Evolutionary conservation across 2,329 filamentous ascomycete genomes (phyloP).

Genomic region (Aspergillus sp.): DNA sequence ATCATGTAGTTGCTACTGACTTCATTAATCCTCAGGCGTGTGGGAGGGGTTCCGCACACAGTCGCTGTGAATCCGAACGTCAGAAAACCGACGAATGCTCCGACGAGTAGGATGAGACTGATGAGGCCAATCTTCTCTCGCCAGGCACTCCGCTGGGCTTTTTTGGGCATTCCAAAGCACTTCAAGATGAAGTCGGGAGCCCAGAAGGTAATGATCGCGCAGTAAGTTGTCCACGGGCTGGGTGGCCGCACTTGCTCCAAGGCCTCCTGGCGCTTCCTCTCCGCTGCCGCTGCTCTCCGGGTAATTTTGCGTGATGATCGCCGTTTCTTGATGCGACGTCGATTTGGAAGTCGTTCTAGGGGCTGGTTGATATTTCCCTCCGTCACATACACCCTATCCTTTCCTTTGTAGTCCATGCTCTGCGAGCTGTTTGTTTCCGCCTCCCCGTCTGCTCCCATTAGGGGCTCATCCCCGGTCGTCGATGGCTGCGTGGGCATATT

Average conservation of each 20-base stretch:
- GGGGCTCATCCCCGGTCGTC: conserved; percentile 86
- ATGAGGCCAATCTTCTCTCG: conserved; percentile 96
- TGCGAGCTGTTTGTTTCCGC: conserved; percentile 63
- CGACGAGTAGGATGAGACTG: conserved; percentile 87
- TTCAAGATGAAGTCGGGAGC: conserved; percentile 79
- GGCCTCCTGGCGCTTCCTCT: conserved; percentile 60
- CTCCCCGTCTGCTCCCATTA: conserved; percentile 68
- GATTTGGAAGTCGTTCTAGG: conserved; percentile 48
- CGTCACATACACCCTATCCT: conserved; percentile 37
- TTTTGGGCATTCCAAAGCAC: conserved; percentile 82
- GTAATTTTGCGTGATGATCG: conserved; percentile 67
- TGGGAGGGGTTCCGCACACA: conserved; percentile 74
- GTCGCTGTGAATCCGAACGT: conserved; percentile 94
- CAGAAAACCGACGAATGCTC: conserved; percentile 86
- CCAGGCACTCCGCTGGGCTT: conserved; percentile 89
- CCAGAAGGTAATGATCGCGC: conserved; percentile 92
- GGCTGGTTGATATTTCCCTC: conserved; percentile 40
- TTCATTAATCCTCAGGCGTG: conserved; percentile 78
- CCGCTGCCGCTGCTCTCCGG: conserved; percentile 61
- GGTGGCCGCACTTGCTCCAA: conserved; percentile 71
- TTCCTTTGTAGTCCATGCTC: conserved; percentile 57
- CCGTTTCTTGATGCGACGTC: conserved; percentile 50
- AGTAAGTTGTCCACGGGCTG: conserved; percentile 94
- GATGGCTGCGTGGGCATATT: conserved; percentile 90
- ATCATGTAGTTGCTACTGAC: conserved; percentile 88